A percentile compares a stretch with the other conserved stretches of the same genome.
Conservation (phyloP, 2,329 filamentous ascomycete genomes). For the Ascosphaera aggregata region DNA sequence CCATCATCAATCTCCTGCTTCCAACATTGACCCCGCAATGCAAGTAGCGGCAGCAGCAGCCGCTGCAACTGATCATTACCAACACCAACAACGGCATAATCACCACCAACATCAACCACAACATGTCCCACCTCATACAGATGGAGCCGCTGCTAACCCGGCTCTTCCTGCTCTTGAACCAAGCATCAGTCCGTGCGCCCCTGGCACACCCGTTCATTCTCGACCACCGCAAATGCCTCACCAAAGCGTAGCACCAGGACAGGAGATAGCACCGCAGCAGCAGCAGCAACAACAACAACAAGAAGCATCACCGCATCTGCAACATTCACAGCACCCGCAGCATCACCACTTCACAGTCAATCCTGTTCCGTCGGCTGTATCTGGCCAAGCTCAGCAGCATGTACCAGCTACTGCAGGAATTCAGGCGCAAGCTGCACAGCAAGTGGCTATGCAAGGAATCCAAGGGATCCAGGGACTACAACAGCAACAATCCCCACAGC, state of each 20-base stretch:
- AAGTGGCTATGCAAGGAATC: neutral
- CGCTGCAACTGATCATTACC: neutral
- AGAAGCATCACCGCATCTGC: neutral
- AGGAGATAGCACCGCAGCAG: neutral
- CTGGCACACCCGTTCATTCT: neutral
- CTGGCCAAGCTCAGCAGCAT: neutral
- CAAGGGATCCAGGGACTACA: neutral
- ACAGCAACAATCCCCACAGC: slow-evolving; percentile 7
- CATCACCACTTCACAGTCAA: neutral
- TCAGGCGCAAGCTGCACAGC: neutral
- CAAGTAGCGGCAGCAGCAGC: neutral
- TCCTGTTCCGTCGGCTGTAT: neutral
- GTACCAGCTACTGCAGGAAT: neutral
- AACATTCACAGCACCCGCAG: neutral
- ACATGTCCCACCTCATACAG: neutral
- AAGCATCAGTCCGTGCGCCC: neutral
- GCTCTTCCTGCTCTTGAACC: neutral
- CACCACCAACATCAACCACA: neutral
- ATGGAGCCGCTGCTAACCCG: neutral
- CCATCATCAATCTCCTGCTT: neutral
- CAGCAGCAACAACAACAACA: neutral
- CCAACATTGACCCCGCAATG: neutral
- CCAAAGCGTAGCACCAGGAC: neutral
- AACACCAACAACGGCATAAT: neutral
- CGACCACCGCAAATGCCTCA: neutral